Percentiles rank a stretch among this genome's conserved stretches.
Evolutionary conservation across 345 rosid genomes (phyloP).

Genomic region (Eucalyptus paniculata): DNA sequence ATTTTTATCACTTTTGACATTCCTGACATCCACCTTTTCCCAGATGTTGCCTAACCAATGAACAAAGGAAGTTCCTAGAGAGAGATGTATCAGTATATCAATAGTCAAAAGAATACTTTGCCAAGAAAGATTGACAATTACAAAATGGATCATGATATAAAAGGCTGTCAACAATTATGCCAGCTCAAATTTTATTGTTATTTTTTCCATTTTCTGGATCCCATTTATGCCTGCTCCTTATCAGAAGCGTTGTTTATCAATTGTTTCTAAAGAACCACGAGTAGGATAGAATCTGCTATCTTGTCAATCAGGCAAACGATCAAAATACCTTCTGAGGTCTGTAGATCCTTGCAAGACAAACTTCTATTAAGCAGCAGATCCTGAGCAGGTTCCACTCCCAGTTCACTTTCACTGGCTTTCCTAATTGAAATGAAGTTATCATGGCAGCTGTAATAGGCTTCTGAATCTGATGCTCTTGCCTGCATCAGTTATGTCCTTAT

Average conservation of each 20-base stretch:
- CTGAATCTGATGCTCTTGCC: conserved; percentile 44
- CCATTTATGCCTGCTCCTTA: background rate
- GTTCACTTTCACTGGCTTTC: conserved; percentile 14
- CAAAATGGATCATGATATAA: background rate
- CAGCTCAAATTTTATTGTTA: background rate
- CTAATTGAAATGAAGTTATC: conserved; percentile 28
- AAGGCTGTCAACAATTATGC: background rate
- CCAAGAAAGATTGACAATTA: background rate
- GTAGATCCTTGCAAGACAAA: background rate
- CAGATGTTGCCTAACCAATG: conserved; percentile 24
- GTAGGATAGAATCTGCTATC: background rate
- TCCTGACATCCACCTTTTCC: conserved; percentile 30
- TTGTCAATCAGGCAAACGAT: background rate
- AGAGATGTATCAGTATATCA: background rate
- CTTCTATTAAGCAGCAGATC: conserved; percentile 2
- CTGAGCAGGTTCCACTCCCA: conserved; percentile 8
- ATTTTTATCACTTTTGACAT: background rate
- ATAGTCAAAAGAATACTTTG: background rate
- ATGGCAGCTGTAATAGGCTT: conserved; percentile 59
- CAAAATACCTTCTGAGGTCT: conserved; percentile 18
- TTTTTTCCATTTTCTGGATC: background rate
- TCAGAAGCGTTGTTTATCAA: background rate
- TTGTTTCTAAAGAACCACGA: background rate
- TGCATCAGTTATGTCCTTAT: conserved; percentile 3
- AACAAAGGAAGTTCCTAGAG: conserved; percentile 22